phyloP scores from a whole-genome alignment of 2,329 filamentous ascomycete species.

The Penicillium sp. region DNA sequence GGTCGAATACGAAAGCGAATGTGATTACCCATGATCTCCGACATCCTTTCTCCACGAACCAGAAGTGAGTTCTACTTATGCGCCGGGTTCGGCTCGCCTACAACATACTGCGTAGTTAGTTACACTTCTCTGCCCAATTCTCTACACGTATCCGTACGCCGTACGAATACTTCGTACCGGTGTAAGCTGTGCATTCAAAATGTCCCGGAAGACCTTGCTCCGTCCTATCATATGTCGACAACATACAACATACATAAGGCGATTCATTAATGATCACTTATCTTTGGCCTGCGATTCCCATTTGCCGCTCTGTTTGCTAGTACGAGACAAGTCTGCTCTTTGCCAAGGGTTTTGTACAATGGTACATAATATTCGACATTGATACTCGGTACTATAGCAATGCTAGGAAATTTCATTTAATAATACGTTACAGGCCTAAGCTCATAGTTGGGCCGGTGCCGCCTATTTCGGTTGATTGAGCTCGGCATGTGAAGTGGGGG shows the following conservation, averaged over 20 bases:
- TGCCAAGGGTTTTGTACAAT: not conserved
- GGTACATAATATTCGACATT: not conserved
- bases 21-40: not conserved
- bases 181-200: not conserved
- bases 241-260: not conserved
- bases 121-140: not conserved
- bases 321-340: not conserved
- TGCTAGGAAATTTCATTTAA: not conserved
- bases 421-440: not conserved
- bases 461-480: not conserved
- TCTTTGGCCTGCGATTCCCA: not conserved
- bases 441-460: not conserved
- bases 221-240: slow-evolving; percentile 4
- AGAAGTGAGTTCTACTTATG: not conserved
- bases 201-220: slow-evolving; percentile 3
- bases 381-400: too few relatives aligned
- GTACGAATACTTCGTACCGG: not conserved
- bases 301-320: not conserved
- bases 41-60: not conserved
- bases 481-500: slow-evolving; percentile 7
- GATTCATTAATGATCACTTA: too few relatives aligned
- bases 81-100: not conserved
- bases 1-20: not conserved
- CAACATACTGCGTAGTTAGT: not conserved
- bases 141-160: not conserved